Evolutionary conservation across 345 rosid species (phyloP), one percentile per base, ranked within the genome.

Genomic region (Salix suchowensis): DNA sequence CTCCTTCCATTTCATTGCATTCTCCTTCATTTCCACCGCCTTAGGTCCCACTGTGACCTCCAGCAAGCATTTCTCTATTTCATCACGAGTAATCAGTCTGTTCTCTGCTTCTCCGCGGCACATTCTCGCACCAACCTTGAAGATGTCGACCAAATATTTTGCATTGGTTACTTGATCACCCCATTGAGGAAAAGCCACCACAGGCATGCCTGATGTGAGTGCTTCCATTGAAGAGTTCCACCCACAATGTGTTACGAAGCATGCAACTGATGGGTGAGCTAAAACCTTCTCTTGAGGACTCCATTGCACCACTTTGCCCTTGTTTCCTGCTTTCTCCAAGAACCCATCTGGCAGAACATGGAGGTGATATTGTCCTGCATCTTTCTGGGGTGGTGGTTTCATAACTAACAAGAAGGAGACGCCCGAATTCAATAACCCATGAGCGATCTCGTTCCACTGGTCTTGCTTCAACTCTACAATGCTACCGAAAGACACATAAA

Each of bases 161-260:
- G 98, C 92, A 65, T 94, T 76, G 0, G 97, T 90, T 26, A 89
- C 95, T 76, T 92, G 97, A 82, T 94, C 98, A 4, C 95, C 94
- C 97, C 95, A 94, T 32, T 88, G 97, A 5, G 97, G 97, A 58
- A 86, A 91, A 14, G 91, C 88, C 32, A 92, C 77, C 44, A 94
- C 83, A 0, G 97, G 95, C 77, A 88, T 76, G 4, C 97, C 97
- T 0, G 84, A 80, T 1, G 95, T 74, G 19, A 94, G 68, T 18
- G 97, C 85, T 78, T 94, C 98, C 87, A 92, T 83, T 0, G 95
- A 81, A 5, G 97, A 94, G 85, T 92, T 92, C 98, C 98, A 94
- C 6, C 98, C 98, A 40, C 98, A 92, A 61, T 94, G 98, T 0
- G 95, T 89, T 23, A 91, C 85, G 65, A 92, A 94, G 81, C 94